Evolutionary conservation across 2,329 filamentous ascomycete genomes (phyloP), one percentile per base, ranked within the genome.

Genomic region (Botrytis elliptica): DNA sequence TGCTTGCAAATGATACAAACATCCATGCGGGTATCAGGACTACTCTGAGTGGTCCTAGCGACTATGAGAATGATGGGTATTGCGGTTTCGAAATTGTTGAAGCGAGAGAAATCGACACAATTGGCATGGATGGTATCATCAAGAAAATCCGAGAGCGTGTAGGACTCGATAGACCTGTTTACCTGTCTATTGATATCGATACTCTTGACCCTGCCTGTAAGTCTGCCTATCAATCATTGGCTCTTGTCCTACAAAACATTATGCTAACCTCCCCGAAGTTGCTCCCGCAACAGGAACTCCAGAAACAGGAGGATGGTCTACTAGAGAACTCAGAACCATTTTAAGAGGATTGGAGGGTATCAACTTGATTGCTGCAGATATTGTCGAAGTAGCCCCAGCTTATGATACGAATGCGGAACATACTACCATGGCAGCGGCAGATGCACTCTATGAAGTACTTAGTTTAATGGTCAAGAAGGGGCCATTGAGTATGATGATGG

Each of bases 1-100:
- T 96, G 25, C 85, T 97, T 33, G 87, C 87, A 75, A 97, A 96
- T 80, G 92, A 96, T 84, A 92, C 89, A 77, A 95, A 94, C 83
- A 94, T 97, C 82, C 93, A 97, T 81, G 93, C 93, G 25, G 93
- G 93, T 57, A 96, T 97, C 81, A 90, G 93, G 73, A 96, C 93
- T 0, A 96, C 93, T 4, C 85, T 96, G 29, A 92, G 89, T 74
- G 93, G 93, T 0, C 90, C 91, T 0, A 92, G 89, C 29, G 93
- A 95, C 84, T 95, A 95, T 82, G 92, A 93, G 77, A 93, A 95
- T 80, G 93, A 96, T 81, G 92, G 92, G 46, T 95, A 95, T 83
- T 93, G 91, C 80, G 93, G 93, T 10, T 95, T 95, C 80, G 88
- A 93, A 83, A 94, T 95, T 75, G 90, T 94, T 63, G 92, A 95